Evolutionary conservation across 148 eudicot species (phyloP).

Genomic region (Rhododendron mucronatum): DNA sequence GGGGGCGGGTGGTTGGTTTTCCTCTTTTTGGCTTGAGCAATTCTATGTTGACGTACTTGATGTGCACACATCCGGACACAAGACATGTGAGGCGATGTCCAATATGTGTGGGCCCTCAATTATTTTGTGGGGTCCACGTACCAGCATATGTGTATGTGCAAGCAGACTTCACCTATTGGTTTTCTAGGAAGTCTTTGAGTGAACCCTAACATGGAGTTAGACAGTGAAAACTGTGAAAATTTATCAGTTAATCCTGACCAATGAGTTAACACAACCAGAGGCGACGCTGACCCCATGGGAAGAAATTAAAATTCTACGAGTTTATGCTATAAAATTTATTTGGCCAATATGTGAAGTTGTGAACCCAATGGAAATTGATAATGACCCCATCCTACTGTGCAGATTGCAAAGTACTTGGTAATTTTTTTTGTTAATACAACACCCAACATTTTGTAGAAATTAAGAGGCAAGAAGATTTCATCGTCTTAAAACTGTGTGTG

Average conservation of each 20-base stretch:
- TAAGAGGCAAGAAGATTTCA: no score
- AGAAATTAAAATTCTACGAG: background rate
- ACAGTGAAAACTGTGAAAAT: background rate
- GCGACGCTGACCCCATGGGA: no score
- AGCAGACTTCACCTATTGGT: background rate
- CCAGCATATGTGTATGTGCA: background rate
- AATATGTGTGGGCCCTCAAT: background rate
- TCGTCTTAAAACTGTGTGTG: no score
- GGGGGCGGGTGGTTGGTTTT: background rate
- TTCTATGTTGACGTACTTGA: background rate
- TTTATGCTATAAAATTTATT: background rate
- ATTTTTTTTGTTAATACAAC: no score
- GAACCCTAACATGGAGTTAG: background rate
- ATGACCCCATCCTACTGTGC: background rate
- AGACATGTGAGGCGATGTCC: background rate
- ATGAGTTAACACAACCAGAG: no score
- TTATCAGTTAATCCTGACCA: background rate
- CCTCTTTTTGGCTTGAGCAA: background rate
- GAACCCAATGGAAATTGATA: background rate
- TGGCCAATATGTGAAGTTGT: background rate
- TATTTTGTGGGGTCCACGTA: background rate
- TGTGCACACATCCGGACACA: background rate
- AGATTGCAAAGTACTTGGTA: background rate
- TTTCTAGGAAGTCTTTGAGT: background rate
- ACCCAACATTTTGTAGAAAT: no score